A percentile compares a stretch with the other conserved stretches of the same genome.
Evolutionary conservation across 2,329 filamentous ascomycete species (phyloP).

Genomic region (Cladophialophora immunda): DNA sequence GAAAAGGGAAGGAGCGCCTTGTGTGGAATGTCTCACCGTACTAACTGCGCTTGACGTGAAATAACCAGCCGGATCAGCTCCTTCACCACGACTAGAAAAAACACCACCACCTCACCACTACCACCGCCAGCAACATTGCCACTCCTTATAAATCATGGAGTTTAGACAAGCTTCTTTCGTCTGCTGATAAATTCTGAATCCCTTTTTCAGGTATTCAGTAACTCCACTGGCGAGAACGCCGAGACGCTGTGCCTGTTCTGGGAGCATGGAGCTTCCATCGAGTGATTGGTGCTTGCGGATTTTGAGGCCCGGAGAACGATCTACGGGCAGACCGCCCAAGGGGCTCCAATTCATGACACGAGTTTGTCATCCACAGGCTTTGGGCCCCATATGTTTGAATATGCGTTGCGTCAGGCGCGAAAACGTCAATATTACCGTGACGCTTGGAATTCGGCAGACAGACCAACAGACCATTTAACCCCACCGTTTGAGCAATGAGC

Average conservation of each 20-base stretch:
- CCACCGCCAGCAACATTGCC: background rate
- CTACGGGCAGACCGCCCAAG: background rate
- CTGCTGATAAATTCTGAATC: constrained; percentile 1
- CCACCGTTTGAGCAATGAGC: background rate
- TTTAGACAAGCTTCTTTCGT: background rate
- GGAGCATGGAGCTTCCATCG: background rate
- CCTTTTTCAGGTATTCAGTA: background rate
- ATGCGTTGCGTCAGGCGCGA: constrained; percentile 9
- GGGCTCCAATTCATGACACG: background rate
- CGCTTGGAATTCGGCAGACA: background rate
- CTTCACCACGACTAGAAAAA: background rate
- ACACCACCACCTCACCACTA: background rate
- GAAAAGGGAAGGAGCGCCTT: constrained; percentile 15
- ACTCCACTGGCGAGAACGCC: background rate
- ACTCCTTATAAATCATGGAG: constrained; percentile 4
- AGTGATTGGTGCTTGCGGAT: background rate
- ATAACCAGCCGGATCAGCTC: background rate
- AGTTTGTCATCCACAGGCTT: background rate
- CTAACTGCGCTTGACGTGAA: background rate
- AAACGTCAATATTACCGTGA: constrained; percentile 10
- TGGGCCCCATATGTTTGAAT: background rate
- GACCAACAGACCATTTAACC: background rate
- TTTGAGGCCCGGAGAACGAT: background rate
- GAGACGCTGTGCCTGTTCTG: background rate
- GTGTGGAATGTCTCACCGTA: background rate